A percentile compares a stretch with the other conserved stretches of the same genome.
These are phyloP conservation scores for Nicotiana otophora DNA, from an alignment of 257 asterid species.

Conservation along the genomic window DNA sequence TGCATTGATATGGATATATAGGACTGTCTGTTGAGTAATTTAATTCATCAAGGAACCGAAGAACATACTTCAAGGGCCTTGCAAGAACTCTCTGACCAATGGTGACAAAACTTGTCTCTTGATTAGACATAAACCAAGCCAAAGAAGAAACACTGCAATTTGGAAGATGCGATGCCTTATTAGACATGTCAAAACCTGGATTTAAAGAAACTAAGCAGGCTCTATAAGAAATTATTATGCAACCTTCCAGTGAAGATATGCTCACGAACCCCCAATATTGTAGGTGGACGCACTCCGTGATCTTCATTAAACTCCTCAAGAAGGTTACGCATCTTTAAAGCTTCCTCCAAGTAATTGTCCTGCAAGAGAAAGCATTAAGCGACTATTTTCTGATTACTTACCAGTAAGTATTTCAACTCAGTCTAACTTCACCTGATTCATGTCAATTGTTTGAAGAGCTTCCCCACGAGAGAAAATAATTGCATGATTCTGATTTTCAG, in stretches of 20 bases:
- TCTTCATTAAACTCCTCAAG: slow-evolving; percentile 95
- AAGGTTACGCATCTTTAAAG: slow-evolving; percentile 94
- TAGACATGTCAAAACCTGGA: slow-evolving; percentile 13
- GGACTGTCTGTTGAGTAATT: not conserved
- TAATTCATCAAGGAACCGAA: slow-evolving; percentile 6
- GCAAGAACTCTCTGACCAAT: slow-evolving; percentile 99
- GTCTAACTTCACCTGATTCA: slow-evolving; percentile 76
- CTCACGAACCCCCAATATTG: slow-evolving; percentile 94
- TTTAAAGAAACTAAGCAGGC: slow-evolving; percentile 8
- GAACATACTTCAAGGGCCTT: slow-evolving; percentile 83
- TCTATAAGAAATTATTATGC: slow-evolving; percentile 8
- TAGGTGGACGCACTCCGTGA: slow-evolving; percentile 95
- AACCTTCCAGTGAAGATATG: slow-evolving; percentile 97
- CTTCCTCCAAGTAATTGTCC: slow-evolving; percentile 98
- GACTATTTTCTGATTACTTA: slow-evolving; percentile 12
- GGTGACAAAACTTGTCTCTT: slow-evolving; percentile 98
- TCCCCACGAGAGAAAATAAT: slow-evolving; percentile 89
- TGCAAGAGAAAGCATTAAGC: slow-evolving; percentile 23
- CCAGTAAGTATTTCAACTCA: slow-evolving; percentile 13
- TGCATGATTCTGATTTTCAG: slow-evolving; percentile 99
- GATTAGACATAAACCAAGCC: slow-evolving; percentile 99
- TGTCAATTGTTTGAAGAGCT: slow-evolving; percentile 98
- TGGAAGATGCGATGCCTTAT: slow-evolving; percentile 22
- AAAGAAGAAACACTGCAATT: slow-evolving; percentile 86
- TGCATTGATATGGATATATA: not conserved